phyloP scores from a whole-genome alignment of 306 rosid species.

The Hippophae rhamnoides region DNA sequence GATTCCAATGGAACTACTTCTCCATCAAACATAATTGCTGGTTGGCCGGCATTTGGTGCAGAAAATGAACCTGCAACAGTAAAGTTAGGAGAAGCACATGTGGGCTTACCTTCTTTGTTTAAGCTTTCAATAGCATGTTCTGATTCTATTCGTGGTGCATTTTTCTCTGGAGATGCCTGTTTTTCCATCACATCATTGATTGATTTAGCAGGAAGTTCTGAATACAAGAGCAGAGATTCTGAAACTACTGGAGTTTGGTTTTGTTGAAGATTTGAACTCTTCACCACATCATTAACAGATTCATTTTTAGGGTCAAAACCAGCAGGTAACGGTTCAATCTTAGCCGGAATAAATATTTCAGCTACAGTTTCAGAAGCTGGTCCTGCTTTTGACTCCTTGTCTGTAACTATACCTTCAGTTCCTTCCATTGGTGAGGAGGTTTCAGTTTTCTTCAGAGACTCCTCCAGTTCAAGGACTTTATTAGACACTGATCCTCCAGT shows the following conservation, averaged over 20 bases:
- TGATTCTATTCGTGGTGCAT: conserved; percentile 10
- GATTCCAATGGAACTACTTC: conserved; percentile 6
- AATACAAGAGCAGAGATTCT: conserved; percentile 19
- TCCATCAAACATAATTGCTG: background rate
- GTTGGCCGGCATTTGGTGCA: too few relatives aligned
- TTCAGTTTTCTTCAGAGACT: conserved; percentile 19
- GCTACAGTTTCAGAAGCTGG: conserved; percentile 19
- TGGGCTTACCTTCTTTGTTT: conserved; percentile 11
- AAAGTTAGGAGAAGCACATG: background rate
- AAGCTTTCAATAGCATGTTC: conserved; percentile 14
- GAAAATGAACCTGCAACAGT: too few relatives aligned
- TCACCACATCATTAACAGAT: conserved; percentile 19
- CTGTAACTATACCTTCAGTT: conserved; percentile 19
- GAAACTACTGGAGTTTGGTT: conserved; percentile 25
- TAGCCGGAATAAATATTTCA: conserved; percentile 13
- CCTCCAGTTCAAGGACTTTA: conserved; percentile 19
- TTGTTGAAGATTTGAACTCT: conserved; percentile 25
- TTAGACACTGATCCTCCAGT: conserved; percentile 13
- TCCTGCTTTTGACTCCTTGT: conserved; percentile 18
- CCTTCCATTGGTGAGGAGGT: conserved; percentile 24
- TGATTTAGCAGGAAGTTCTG: conserved; percentile 7
- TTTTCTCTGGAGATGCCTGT: conserved; percentile 13
- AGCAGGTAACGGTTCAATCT: conserved; percentile 18
- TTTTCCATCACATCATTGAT: conserved; percentile 22
- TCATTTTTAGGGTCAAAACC: conserved; percentile 23